Evolutionary conservation across 1,284 basidiomycete genomes (phyloP).

Genomic region (Rhizoctonia solani): DNA sequence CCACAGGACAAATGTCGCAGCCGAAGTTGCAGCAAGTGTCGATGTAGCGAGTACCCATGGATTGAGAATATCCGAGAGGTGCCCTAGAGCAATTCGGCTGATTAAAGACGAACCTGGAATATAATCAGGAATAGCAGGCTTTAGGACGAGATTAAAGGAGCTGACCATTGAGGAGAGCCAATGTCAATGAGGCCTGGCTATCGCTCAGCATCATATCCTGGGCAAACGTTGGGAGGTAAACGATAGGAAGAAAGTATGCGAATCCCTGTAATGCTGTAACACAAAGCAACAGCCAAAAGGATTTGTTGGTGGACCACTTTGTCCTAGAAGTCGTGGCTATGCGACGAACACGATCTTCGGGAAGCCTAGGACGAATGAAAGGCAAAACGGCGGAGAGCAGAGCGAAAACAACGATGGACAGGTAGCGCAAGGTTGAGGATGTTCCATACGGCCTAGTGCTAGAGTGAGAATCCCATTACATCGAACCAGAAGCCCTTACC

Average conservation of each 20-base stretch:
- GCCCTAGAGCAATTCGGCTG: conserved; percentile 41
- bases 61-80: conserved; percentile 47
- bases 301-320: conserved; percentile 39
- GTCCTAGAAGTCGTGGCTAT: conserved; percentile 9
- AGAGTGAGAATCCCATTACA: neutral
- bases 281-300: conserved; percentile 40
- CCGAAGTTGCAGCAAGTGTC: conserved; percentile 35
- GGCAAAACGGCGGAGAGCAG: conserved; percentile 40
- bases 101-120: conserved; percentile 11
- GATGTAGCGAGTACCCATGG: conserved; percentile 47
- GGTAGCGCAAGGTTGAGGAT: conserved; percentile 39
- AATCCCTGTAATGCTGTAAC: conserved; percentile 43
- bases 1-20: conserved; percentile 23
- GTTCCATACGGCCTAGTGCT: conserved; percentile 35
- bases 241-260: conserved; percentile 33
- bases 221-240: conserved; percentile 27
- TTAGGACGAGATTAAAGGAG: neutral
- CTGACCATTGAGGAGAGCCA: conserved; percentile 26
- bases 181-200: conserved; percentile 7
- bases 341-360: conserved; percentile 39
- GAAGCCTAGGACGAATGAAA: conserved; percentile 42
- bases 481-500: neutral
- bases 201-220: conserved; percentile 26
- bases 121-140: neutral
- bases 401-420: conserved; percentile 38